Conservation (phyloP, 768 basidiomycete species). For the Austroboletus eburneus region DNA sequence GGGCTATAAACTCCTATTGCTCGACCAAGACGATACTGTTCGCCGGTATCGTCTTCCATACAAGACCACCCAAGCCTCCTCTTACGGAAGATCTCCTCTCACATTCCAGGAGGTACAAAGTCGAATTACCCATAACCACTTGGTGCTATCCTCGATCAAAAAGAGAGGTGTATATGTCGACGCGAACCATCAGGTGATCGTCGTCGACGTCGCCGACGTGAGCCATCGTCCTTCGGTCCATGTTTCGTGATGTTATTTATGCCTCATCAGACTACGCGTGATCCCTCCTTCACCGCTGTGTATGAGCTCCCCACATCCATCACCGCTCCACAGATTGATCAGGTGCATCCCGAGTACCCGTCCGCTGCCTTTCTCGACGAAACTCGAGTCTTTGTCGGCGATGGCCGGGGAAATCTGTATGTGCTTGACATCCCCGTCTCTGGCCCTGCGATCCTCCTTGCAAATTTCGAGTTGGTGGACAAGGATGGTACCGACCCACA, state of each 20-base stretch:
- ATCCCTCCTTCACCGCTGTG: conserved; percentile 51
- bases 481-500: conserved; percentile 19
- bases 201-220: conserved; percentile 57
- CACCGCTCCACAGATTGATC: conserved; percentile 35
- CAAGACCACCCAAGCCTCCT: conserved; percentile 47
- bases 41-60: conserved; percentile 47
- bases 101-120: conserved; percentile 82
- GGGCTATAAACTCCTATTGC: conserved; percentile 68
- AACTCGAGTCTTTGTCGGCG: conserved; percentile 51
- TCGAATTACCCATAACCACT: conserved; percentile 81
- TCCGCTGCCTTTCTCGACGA: conserved; percentile 56
- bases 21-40: conserved; percentile 54
- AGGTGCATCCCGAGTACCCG: conserved; percentile 67
- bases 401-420: conserved; percentile 69
- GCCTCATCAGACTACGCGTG: conserved; percentile 44
- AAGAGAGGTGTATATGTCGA: conserved; percentile 66
- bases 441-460: conserved; percentile 44
- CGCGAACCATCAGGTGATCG: conserved; percentile 53
- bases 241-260: conserved; percentile 1
- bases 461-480: conserved; percentile 44
- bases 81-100: conserved; percentile 57
- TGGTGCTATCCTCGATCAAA: conserved; percentile 45
- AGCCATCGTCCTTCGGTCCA: conserved; percentile 23
- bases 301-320: conserved; percentile 59
- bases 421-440: conserved; percentile 43